Evolutionary conservation across 495 filamentous ascomycete species (phyloP), one percentile per base, ranked within the genome.

Genomic region (Daldinia vernicosa): DNA sequence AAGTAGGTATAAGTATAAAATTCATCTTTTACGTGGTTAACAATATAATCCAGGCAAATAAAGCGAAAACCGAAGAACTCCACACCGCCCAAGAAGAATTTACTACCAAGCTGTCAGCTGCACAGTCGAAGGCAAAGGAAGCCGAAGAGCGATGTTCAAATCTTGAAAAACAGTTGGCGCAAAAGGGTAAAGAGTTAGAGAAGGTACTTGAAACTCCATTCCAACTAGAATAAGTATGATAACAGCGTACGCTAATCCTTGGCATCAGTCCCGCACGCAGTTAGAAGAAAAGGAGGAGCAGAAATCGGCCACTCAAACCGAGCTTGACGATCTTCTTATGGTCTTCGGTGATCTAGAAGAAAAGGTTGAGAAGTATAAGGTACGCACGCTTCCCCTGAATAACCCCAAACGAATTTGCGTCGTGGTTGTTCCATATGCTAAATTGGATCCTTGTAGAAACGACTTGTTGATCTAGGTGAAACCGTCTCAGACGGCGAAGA

Each of bases 291-390:
- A 88, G 72, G 91, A 93, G 74, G 87, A 89, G 70, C 87, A 90
- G 67, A 86, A 86, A 52, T 82, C 86, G 60, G 80, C 87, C 22
- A 85, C 84, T 24, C 92, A 95, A 74, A 72, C 79, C 24, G 93
- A 95, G 75, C 80, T 94, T 32, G 93, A 97, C 70, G 93, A 97
- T 78, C 82, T 97, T 71, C 80, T 97, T 39, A 91, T 95, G 83
- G 89, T 97, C 33, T 91, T 97, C 77, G 91, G 87, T n/a, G 93
- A 97, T 74, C 71, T 95, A n/a, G 93, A 97, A 78, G 91, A 94
- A 55, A 96, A 95, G 83, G 84, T 90, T 65, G 82, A 85, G 9
- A 88, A 88, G 63, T 93, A 95, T 74, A 95, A 94, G 88, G 92
- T 93, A 83, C 74, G 84, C 82, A 47, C 75, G 84, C 82, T 22